Evolutionary conservation across 371 early-diverging fungal genomes (phyloP).

Genomic region (Mortierella sp.): DNA sequence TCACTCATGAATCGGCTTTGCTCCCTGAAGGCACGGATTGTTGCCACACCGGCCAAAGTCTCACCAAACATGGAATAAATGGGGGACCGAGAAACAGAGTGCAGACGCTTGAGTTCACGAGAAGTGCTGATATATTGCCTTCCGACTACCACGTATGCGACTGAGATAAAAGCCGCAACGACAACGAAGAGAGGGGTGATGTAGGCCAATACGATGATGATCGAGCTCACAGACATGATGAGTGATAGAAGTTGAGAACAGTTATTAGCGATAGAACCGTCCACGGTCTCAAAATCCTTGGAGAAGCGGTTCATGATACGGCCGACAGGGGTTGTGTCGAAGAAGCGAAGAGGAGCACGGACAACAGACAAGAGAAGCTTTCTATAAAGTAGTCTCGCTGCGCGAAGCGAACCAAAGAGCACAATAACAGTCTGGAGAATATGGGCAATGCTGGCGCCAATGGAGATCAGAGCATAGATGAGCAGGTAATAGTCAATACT

Average conservation of each 20-base stretch:
- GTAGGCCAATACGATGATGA: slow-evolving; percentile 70
- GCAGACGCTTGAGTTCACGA: slow-evolving; percentile 85
- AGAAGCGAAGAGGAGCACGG: slow-evolving; percentile 83
- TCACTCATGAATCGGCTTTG: slow-evolving; percentile 70
- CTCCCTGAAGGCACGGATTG: slow-evolving; percentile 80
- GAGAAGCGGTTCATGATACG: slow-evolving; percentile 92
- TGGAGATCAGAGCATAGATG: slow-evolving; percentile 60
- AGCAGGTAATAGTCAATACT: slow-evolving; percentile 52
- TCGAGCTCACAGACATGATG: slow-evolving; percentile 62
- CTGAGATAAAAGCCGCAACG: slow-evolving; percentile 40
- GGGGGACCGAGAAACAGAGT: slow-evolving; percentile 80
- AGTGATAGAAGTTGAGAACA: slow-evolving; percentile 44
- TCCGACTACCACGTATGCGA: slow-evolving; percentile 62
- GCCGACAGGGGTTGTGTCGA: slow-evolving; percentile 94
- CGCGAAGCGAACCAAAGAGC: slow-evolving; percentile 71
- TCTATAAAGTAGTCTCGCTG: slow-evolving; percentile 71
- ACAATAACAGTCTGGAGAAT: slow-evolving; percentile 68
- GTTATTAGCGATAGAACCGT: slow-evolving; percentile 63
- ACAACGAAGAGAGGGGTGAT: slow-evolving; percentile 71
- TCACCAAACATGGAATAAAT: slow-evolving; percentile 83
- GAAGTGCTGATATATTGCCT: slow-evolving; percentile 76
- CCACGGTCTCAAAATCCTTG: slow-evolving; percentile 81
- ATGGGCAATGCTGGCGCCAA: slow-evolving; percentile 51
- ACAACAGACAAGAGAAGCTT: slow-evolving; percentile 70
- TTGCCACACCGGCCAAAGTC: slow-evolving; percentile 71